phyloP scores from a whole-genome alignment of 106 monocot genomes.

The Apostasia shenzhenica region DNA sequence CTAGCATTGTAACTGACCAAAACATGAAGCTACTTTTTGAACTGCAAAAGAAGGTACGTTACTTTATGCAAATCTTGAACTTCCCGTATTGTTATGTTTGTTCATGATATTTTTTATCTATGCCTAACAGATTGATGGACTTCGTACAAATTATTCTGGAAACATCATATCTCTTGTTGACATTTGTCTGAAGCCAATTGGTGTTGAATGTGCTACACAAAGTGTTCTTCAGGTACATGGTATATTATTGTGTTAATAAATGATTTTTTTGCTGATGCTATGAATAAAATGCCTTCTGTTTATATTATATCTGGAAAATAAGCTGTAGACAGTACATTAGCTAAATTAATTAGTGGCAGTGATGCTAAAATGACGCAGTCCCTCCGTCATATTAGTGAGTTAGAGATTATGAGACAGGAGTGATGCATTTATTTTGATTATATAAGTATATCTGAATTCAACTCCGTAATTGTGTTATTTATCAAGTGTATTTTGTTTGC shows the following conservation, averaged over 20 bases:
- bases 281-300: not conserved
- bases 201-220: conserved; percentile 78
- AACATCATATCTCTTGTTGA: conserved; percentile 55
- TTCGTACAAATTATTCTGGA: conserved; percentile 83
- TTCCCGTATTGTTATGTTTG: not conserved
- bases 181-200: conserved; percentile 90
- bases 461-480: no score
- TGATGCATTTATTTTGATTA: no score
- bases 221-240: conserved; percentile 81
- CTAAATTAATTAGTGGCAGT: not conserved
- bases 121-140: conserved; percentile 63
- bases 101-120: conserved; percentile 14
- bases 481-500: no score
- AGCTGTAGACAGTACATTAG: not conserved
- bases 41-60: conserved; percentile 81
- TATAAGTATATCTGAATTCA: no score
- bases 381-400: no score
- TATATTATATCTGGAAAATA: not conserved
- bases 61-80: not conserved
- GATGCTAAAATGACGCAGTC: no score
- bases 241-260: not conserved
- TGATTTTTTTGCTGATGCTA: not conserved
- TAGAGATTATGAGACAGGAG: no score
- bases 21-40: conserved; percentile 85
- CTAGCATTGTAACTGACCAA: conserved; percentile 61